phyloP scores from a whole-genome alignment of 768 basidiomycete species.

The Lentinula guzmanii region DNA sequence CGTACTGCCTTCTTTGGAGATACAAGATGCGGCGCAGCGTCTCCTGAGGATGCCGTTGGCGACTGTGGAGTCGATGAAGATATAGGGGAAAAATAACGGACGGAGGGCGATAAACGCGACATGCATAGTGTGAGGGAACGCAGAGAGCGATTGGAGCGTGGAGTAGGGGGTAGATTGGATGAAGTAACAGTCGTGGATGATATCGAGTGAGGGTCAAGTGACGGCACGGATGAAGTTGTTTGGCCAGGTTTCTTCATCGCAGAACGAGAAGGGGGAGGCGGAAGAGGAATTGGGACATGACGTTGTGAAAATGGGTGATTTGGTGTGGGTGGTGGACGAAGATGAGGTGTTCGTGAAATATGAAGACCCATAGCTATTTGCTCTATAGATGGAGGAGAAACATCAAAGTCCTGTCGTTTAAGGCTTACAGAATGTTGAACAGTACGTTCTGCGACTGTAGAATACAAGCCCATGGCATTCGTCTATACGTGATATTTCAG shows the following conservation, averaged over 20 bases:
- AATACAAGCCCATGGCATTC: constrained; percentile 29
- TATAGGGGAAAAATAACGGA: constrained; percentile 29
- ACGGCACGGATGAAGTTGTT: constrained; percentile 22
- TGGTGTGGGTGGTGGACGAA: constrained; percentile 29
- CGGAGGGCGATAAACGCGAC: constrained; percentile 44
- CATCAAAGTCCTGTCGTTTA: constrained; percentile 30
- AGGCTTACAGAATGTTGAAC: constrained; percentile 24
- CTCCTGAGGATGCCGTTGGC: constrained; percentile 29
- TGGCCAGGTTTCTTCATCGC: constrained; percentile 50
- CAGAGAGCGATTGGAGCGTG: constrained; percentile 20
- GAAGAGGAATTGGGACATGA: constrained; percentile 25
- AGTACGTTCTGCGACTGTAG: constrained; percentile 34
- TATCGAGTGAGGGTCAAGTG: constrained; percentile 33
- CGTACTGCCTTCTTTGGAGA: constrained; percentile 55
- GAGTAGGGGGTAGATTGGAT: constrained; percentile 14
- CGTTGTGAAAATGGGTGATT: constrained; percentile 25
- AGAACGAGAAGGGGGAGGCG: constrained; percentile 56
- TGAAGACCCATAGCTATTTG: constrained; percentile 82
- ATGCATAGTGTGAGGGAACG: constrained; percentile 43
- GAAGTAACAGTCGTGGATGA: constrained; percentile 47
- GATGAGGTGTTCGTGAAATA: constrained; percentile 68
- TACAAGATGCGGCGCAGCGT: constrained; percentile 25
- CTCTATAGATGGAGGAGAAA: constrained; percentile 56
- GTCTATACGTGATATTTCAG: not conserved
- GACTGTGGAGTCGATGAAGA: constrained; percentile 28